A percentile compares a stretch with the other conserved stretches of the same genome.
Evolutionary conservation across 495 filamentous ascomycete species (phyloP).

Genomic region (Monascus purpureus): DNA sequence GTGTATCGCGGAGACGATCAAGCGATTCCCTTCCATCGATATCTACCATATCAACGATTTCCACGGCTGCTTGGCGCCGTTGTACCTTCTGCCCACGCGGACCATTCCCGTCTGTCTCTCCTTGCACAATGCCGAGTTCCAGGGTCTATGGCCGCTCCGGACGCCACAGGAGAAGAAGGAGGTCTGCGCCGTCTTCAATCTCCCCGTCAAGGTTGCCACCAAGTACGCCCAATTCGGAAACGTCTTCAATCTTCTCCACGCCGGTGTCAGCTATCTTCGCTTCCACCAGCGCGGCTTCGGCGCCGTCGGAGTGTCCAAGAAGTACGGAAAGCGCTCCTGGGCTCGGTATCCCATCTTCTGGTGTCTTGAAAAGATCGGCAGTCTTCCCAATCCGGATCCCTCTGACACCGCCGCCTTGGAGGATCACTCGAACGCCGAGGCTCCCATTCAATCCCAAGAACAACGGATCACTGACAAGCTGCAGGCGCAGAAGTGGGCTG

Average conservation of each 20-base stretch:
- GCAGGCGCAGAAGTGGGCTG: conserved; percentile 69
- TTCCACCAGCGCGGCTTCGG: conserved; percentile 64
- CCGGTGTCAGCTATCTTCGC: conserved; percentile 58
- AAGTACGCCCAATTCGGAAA: conserved; percentile 49
- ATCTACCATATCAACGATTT: conserved; percentile 76
- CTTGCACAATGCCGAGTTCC: conserved; percentile 59
- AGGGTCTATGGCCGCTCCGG: conserved; percentile 61
- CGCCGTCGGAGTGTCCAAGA: conserved; percentile 59
- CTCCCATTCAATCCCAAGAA: conserved; percentile 40
- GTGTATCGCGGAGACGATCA: conserved; percentile 51
- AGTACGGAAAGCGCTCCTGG: conserved; percentile 62
- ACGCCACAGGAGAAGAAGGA: conserved; percentile 51
- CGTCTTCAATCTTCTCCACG: conserved; percentile 60
- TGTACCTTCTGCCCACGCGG: conserved; percentile 54
- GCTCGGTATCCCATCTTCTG: conserved; percentile 69
- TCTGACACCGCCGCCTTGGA: conserved; percentile 49
- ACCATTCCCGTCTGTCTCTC: conserved; percentile 35
- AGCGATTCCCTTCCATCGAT: conserved; percentile 47
- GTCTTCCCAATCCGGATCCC: conserved; percentile 63
- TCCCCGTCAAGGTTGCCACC: conserved; percentile 26
- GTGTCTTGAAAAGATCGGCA: conserved; percentile 56
- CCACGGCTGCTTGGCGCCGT: conserved; percentile 57
- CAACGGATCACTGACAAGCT: conserved; percentile 42
- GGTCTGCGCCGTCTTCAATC: conserved; percentile 58
- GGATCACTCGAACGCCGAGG: conserved; percentile 41